Base-by-base conservation (phyloP, 352 stramenopile species). In the Thraustochytrium sp. region DNA sequence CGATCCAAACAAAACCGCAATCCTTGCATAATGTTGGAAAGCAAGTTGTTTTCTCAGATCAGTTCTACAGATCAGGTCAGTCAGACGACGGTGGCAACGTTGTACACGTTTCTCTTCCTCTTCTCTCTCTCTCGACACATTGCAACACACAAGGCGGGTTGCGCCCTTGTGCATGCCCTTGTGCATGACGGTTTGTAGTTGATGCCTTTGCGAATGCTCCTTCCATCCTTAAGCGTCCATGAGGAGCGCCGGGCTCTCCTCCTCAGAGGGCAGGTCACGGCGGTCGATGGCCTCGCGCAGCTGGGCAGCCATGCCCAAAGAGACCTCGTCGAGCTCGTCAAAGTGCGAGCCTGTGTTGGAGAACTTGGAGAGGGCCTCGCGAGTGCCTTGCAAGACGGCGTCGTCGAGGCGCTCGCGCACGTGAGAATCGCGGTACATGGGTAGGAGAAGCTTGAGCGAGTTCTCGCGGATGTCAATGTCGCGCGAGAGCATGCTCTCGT, bases 381-480 rank as follows among this genome's bases (percentile, higher is more conserved):
- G 42, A 16, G 49, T 55, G 13, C 34, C 23, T 36, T 77, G 23
- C 18, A 77, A 21, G 1, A 62, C 26, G 23, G 68, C 65, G 34
- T 37, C 21, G 1, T 55, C 42, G 9, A 77, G 36, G 11, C 65
- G 42, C 65, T 77, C 65, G 46, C 65, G 65, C 42, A 62, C 65
- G 38, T 77, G 65, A 11, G 65, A 23, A 36, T 77, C 65, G 13
- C 23, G 18, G 21, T 62, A 62, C 42, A 77, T 77, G 42, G 31
- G 18, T 9, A 77, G 37, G 8, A 80, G 34, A 11, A 80, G 68
- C 23, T 80, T 46, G 13, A 80, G n/a, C 23, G 68, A 76, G 26
- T 80, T 61, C 68, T 80, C 68, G 37, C 68, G 68, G 21, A 80
- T 16, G 53, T 80, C 68, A 11, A 80, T 64, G 49, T 80, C 68